Percentiles rank a stretch among this genome's conserved stretches.
Conservation (phyloP, 768 basidiomycete genomes). For the Suillus placidus region DNA sequence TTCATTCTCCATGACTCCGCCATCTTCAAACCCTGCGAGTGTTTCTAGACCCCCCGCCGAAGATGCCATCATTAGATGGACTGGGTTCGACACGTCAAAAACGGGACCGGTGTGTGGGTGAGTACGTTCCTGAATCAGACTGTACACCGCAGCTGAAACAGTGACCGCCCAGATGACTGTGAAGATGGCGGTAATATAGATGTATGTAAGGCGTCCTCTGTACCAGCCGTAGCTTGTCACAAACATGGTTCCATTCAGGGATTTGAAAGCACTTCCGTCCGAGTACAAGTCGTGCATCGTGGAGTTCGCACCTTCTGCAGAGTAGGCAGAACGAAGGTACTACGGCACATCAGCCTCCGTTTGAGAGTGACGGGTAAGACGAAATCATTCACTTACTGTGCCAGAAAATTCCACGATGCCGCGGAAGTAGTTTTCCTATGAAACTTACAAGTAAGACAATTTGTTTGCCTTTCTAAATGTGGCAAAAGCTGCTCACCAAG, state of each 20-base stretch:
- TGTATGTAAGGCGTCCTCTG: neutral
- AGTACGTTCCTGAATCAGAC: neutral
- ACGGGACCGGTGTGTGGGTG: neutral
- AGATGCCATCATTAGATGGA: neutral
- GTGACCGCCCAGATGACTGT: neutral
- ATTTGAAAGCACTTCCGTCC: neutral
- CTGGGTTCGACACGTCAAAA: neutral
- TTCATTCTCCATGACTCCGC: neutral
- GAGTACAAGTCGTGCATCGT: neutral
- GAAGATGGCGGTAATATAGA: neutral
- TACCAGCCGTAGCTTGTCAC: neutral
- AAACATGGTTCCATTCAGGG: slow-evolving; percentile 7
- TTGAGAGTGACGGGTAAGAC: neutral
- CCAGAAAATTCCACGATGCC: slow-evolving; percentile 13
- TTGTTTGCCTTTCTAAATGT: neutral
- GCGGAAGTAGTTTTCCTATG: slow-evolving; percentile 8
- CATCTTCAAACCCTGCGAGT: neutral
- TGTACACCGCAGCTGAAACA: neutral
- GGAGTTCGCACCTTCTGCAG: neutral
- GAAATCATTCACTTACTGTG: neutral
- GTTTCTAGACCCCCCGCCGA: neutral
- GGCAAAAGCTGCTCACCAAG: neutral
- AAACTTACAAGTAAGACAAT: neutral
- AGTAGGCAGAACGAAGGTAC: slow-evolving; percentile 13
- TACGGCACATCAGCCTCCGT: neutral